Conservation (phyloP, 2,329 filamentous ascomycete species). For the Penicillium sp. region DNA sequence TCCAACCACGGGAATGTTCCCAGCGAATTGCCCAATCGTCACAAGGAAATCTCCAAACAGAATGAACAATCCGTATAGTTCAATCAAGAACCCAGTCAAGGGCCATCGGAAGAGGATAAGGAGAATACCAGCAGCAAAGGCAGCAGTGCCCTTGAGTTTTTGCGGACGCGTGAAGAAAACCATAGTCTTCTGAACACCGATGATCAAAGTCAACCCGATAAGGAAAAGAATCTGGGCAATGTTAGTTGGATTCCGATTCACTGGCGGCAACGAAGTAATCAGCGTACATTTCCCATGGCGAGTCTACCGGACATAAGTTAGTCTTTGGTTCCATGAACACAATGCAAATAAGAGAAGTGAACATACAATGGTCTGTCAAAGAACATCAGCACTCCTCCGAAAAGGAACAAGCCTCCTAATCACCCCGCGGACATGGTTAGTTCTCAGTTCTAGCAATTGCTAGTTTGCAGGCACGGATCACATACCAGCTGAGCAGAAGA, state of each 20-base stretch:
- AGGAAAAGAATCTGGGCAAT: conserved; percentile 82
- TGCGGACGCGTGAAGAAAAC: conserved; percentile 92
- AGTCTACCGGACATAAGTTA: conserved; percentile 55
- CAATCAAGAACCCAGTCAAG: conserved; percentile 81
- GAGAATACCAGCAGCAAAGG: conserved; percentile 76
- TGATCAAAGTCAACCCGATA: conserved; percentile 91
- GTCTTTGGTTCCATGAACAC: background rate
- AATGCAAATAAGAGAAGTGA: background rate
- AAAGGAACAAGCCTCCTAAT: conserved; percentile 85
- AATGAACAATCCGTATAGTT: conserved; percentile 87
- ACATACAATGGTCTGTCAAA: conserved; percentile 93
- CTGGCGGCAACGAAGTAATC: conserved; percentile 2
- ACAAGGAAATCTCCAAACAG: conserved; percentile 95
- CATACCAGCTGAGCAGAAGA: conserved; percentile 96
- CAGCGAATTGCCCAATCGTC: conserved; percentile 83
- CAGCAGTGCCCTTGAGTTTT: conserved; percentile 85
- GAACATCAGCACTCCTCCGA: conserved; percentile 92
- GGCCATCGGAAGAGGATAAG: conserved; percentile 90
- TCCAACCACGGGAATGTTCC: conserved; percentile 78
- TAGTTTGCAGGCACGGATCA: background rate
- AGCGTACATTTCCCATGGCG: conserved; percentile 88
- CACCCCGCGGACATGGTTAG: conserved; percentile 4
- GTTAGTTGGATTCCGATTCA: conserved; percentile 9
- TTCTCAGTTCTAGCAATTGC: conserved; percentile 11
- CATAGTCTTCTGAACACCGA: conserved; percentile 84